Evolutionary conservation across 169 alveolate genomes (phyloP), one percentile per base, ranked within the genome.

Genomic region (Cystoisospora suis): DNA sequence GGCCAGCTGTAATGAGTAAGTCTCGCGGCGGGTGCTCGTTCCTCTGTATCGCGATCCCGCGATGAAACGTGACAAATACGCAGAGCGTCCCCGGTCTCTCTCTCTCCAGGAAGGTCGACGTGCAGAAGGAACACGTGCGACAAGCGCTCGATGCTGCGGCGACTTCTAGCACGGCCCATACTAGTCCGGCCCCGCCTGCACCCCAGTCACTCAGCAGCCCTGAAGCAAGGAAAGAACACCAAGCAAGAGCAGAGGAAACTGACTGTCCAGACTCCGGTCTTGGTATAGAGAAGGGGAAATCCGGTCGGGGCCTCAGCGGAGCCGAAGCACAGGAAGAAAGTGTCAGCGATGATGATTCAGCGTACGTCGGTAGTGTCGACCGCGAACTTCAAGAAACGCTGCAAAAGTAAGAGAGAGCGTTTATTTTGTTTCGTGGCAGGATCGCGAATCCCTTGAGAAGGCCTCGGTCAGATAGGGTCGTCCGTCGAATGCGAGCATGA

Each of bases 381-480:
- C n/a, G 77, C 5, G 77, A 65, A 44, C 77, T 65, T 6, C 77
- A 65, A 44, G 77, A 65, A n/a, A 65, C 45, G 45, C 44, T 65
- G 42, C 45, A 65, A n/a, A 65, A 65, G 77, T 65, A n/a, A n/a
- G n/a, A n/a, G n/a, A n/a, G n/a, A n/a, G n/a, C 72, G 72, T 58
- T 58, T 2, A 3, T 34, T 4, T 34, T 3, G 15, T 34, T 9
- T 29, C 2, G 72, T 7, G 5, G 72, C 29, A 36, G 72, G 61
- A 12, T 20, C 12, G 72, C 3, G 72, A 36, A 58, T 29, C 6
- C 3, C 29, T 34, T 4, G 72, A 4, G 72, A 29, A 58, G 72
- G 29, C 6, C 3, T 4, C 40, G 40, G 3, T 58, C 3, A 58
- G 29, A 58, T 1, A 2, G 40, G 15, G 72, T 58, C 29, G 12